Evolutionary conservation across 345 rosid genomes (phyloP), one percentile per base, ranked within the genome.

Genomic region (Gossypium mustelinum): DNA sequence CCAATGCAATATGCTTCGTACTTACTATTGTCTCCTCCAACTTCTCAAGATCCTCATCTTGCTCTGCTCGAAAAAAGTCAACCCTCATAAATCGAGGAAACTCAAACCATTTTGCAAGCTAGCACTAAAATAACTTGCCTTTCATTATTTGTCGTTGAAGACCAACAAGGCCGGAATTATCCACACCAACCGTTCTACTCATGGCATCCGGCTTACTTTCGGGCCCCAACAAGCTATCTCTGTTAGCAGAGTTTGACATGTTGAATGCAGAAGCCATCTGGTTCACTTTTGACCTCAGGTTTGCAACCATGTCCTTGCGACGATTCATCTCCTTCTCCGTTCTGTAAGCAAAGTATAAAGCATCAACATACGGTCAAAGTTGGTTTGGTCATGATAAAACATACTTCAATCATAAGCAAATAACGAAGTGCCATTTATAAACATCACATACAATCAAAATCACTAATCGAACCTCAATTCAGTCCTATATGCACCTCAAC

Each of bases 11-110:
- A 72, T 91, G 96, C 79, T 91, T 91, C 66, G 96, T 91, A 80
- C 96, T 91, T 70, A 73, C 75, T 27, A 89, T 88, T 0, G 97
- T 89, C 80, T 81, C 90, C 77, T 87, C 97, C 84, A 95, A 82
- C 80, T 91, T 79, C 84, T 87, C 99, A 75, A 95, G 97, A 72
- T 94, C 99, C 75, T 95, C 99, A 73, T 95, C 99, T 93, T 95
- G 99, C 82, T 95, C 99, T 95, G 91, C 72, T 85, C 43, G 18
- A 60, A 72, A 70, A 50, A 77, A 1, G 60, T 20, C 11, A 56
- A 39, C 73, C 27, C 62, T 75, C 22, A 52, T 50, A 73, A 78
- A 58, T 18, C 13, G 3, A 17, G 54, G 48, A 39, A 66, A 20
- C 48, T 27, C 39, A 45, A 63, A 13, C 14, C 43, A 65, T 55